Percentiles rank a stretch among this genome's conserved stretches.
Evolutionary conservation across 208 protist genomes (phyloP).

Genomic region (Acanthamoeba healyi): DNA sequence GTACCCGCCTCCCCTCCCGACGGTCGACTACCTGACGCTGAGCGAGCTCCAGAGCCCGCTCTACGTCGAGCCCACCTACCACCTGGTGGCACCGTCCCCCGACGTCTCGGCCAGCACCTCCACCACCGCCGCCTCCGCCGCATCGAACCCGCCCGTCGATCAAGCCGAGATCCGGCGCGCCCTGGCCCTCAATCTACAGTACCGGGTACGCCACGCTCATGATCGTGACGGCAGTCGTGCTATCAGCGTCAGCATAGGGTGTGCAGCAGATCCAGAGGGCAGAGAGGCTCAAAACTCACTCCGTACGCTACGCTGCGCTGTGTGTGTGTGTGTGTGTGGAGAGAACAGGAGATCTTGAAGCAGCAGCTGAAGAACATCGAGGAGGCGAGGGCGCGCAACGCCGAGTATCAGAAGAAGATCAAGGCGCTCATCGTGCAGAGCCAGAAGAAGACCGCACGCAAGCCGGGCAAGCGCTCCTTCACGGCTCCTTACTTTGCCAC

Average conservation of each 20-base stretch:
- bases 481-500: slow-evolving; percentile 51
- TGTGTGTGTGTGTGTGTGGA: no score
- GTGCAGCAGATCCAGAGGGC: no score
- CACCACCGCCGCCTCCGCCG: not conserved
- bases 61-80: not conserved
- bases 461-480: slow-evolving; percentile 56
- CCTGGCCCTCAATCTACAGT: slow-evolving; percentile 48
- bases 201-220: no score
- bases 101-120: not conserved
- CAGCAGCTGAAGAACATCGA: slow-evolving; percentile 24
- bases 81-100: not conserved
- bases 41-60: not conserved
- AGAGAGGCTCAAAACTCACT: no score
- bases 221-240: not conserved
- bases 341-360: slow-evolving; percentile 22
- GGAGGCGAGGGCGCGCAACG: slow-evolving; percentile 7
- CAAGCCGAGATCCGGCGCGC: not conserved
- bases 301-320: no score
- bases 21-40: not conserved
- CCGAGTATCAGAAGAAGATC: slow-evolving; percentile 39
- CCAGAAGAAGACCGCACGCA: slow-evolving; percentile 55
- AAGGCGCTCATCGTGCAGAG: slow-evolving; percentile 11
- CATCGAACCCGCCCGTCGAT: not conserved
- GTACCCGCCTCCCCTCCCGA: not conserved
- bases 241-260: no score